Conservation (phyloP, 2,329 filamentous ascomycete species). For the Penicillium sp. region DNA sequence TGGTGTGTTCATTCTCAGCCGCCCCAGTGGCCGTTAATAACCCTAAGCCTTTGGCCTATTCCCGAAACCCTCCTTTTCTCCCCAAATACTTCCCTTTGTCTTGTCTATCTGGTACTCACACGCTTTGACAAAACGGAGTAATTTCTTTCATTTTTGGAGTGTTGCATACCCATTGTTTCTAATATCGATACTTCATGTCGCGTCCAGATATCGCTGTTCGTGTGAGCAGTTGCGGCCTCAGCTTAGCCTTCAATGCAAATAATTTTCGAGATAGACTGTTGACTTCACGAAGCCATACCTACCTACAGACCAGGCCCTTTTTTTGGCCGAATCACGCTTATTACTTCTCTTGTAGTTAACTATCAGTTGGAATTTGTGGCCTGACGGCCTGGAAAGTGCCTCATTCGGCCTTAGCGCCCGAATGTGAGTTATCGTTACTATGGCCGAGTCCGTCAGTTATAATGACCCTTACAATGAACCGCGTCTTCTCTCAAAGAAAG, state of each 20-base stretch:
- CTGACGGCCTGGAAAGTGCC: constrained; percentile 11
- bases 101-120: constrained; percentile 1
- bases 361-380: neutral
- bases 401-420: constrained; percentile 19
- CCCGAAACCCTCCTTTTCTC: constrained; percentile 9
- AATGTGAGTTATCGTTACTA: constrained; percentile 5
- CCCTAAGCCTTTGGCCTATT: constrained; percentile 8
- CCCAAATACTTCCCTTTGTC: constrained; percentile 7
- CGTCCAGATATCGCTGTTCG: constrained; percentile 26
- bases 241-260: constrained; percentile 30
- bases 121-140: constrained; percentile 3
- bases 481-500: neutral
- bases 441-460: constrained; percentile 8
- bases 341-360: neutral
- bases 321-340: neutral
- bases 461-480: neutral
- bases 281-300: neutral
- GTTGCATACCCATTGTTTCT: constrained; percentile 24
- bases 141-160: constrained; percentile 4
- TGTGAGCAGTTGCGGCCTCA: constrained; percentile 21
- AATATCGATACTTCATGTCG: constrained; percentile 27
- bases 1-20: constrained; percentile 83
- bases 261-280: constrained; percentile 9
- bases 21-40: constrained; percentile 52
- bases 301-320: neutral